Base-by-base conservation (phyloP, 2,329 filamentous ascomycete species). In the Gaeumannomyces tritici region DNA sequence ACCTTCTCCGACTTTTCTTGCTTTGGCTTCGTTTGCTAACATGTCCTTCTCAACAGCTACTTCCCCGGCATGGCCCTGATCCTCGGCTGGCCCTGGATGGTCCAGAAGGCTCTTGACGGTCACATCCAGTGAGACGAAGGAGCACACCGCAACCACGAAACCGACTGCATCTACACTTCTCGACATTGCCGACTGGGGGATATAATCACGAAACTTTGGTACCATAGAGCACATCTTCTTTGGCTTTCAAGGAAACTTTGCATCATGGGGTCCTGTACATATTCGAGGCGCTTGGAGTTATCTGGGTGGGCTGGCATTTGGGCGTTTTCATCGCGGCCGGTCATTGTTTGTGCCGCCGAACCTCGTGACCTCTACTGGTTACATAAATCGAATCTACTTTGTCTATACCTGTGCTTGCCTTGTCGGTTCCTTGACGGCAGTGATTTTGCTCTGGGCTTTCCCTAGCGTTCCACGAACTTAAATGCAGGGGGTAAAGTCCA, bases 71-170 rank as follows among this genome's bases (percentile, higher is more conserved):
- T 73, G 55, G 65, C 64, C 4, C 28, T 69, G 11, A 66, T 76
- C 56, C 71, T 78, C n/a, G 72, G 73, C 61, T 78, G 76, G 76
- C 76, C 76, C 1, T 64, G 66, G 13, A 47, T 70, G 12, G 66
- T 66, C 58, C 57, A 63, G 55, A n/a, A 58, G 13, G 15, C 66
- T 33, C 28, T 73, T 11, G 67, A 72, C 64, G 71, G 71, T 33
- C 69, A 65, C 66, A 64, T 74, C 11, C n/a, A n/a, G n/a, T 59
- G 61, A 42, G 29, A 4, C 33, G 15, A 21, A 35, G 6, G 18
- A 2, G 11, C 33, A 35, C 33, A 35, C 9, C 5, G 11, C 18
- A n/a, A n/a, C 18, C 18, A n/a, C 18, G 8, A 51, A n/a, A 21
- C n/a, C 42, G 33, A 47, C 2, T 18, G n/a, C 42, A 51, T 51